Percentiles rank a stretch among this genome's conserved stretches.
Conservation (phyloP, 371 early-diverging fungal species). For the Smittium culicis region DNA sequence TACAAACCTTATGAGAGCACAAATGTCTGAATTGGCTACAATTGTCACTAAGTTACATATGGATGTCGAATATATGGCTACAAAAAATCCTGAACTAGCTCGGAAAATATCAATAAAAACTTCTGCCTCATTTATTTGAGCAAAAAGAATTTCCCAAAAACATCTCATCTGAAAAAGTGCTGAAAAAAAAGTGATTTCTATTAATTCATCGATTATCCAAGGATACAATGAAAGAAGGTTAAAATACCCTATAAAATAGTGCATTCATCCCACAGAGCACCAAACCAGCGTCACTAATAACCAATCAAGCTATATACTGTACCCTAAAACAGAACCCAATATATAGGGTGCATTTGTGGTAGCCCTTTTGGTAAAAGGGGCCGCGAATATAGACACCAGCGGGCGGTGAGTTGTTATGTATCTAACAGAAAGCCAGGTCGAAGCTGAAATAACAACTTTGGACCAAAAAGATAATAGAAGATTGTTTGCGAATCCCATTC, state of each 20-base stretch:
- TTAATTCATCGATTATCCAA: background rate
- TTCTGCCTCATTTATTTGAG: background rate
- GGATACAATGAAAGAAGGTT: background rate
- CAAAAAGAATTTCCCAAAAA: background rate
- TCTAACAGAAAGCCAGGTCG: background rate
- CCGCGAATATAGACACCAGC: background rate
- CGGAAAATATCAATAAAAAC: background rate
- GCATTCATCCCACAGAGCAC: background rate
- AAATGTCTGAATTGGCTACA: background rate
- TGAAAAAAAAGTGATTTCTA: background rate
- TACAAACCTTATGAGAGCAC: background rate
- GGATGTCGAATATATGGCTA: background rate
- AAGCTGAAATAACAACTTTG: background rate
- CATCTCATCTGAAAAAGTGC: background rate
- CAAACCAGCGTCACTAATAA: background rate
- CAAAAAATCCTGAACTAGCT: background rate
- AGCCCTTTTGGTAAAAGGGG: background rate
- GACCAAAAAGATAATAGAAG: background rate
- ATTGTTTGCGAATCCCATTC: background rate
- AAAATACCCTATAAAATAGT: too few species aligned
- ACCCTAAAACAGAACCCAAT: too few species aligned
- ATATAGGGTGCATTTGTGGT: background rate
- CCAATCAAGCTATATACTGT: background rate
- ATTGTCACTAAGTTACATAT: background rate
- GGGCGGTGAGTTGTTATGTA: background rate